These are phyloP conservation scores for Mortierella sp. DNA, from an alignment of 371 early-diverging fungal genomes.

Conservation along the genomic window DNA sequence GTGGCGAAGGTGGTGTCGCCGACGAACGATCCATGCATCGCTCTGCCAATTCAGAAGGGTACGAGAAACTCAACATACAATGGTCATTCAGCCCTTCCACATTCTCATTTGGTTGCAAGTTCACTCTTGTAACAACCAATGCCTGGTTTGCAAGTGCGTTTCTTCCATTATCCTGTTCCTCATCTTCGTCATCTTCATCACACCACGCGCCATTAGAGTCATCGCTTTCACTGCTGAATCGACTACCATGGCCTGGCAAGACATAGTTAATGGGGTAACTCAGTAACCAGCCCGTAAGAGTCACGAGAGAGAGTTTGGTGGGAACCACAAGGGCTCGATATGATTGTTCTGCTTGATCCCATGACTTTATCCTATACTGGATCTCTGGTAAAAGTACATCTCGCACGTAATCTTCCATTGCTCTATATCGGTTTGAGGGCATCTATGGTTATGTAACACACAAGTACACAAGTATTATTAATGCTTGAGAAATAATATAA, in stretches of 20 bases:
- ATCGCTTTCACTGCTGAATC: conserved; percentile 16
- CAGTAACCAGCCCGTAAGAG: conserved; percentile 49
- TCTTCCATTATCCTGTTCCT: conserved; percentile 39
- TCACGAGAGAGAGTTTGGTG: conserved; percentile 31
- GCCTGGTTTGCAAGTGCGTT: conserved; percentile 45
- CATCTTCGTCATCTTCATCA: conserved; percentile 34
- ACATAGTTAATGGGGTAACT: conserved; percentile 51
- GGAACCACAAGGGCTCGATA: conserved; percentile 27
- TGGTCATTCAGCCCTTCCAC: conserved; percentile 28
- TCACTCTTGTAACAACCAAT: conserved; percentile 36
- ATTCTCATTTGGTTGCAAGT: conserved; percentile 24
- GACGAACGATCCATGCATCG: conserved; percentile 14
- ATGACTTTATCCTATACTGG: conserved; percentile 34
- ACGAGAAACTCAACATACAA: conserved; percentile 38
- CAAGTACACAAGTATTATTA: not conserved
- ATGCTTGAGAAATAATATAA: not conserved
- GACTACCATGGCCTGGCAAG: conserved; percentile 27
- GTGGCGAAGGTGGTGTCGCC: conserved; percentile 21
- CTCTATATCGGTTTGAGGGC: conserved; percentile 38
- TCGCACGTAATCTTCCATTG: conserved; percentile 37
- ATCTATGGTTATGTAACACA: conserved; percentile 20
- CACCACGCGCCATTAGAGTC: not conserved
- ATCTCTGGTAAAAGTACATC: conserved; percentile 30
- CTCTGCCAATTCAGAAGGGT: conserved; percentile 39
- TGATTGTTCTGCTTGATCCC: conserved; percentile 41